Base-by-base conservation (phyloP, 805 yeast species). In the Teunomyces pallodes region DNA sequence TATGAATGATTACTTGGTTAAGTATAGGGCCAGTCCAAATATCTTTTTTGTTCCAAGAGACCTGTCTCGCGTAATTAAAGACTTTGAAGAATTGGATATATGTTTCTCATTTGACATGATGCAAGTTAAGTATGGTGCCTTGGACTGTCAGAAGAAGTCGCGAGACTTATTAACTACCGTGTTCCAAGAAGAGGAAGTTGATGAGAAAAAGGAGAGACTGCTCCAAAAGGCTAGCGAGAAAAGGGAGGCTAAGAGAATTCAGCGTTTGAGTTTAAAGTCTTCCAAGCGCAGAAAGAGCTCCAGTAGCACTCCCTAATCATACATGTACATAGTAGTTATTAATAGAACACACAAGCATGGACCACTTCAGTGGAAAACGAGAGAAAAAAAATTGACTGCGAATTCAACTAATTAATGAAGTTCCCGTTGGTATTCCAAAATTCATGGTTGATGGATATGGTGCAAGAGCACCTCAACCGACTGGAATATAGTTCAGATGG, bases 91-190 rank as follows among this genome's bases (percentile, higher is more conserved):
- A n/a, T 44, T 72, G 47, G 64, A 69, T 14, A 61, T 71, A 10
- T 64, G 74, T 41, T 72, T 65, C 54, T 77, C 76, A 1, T 70
- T 64, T 50, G 78, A 74, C 54, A 54, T 63, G 49, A 69, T 72
- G 70, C 65, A 59, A 30, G 55, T 71, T 5, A 54, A 67, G 26
- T 60, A 61, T 50, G 57, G 58, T 10, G 54, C 61, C 29, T 46
- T 71, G 13, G 59, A 52, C n/a, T 54, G 57, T 36, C 74, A 68
- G 47, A 63, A 56, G 49, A 44, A 47, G 9, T 49, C 55, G n/a
- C 58, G 58, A 29, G 60, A 57, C 7, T 52, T 61, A 1, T 59
- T 73, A 43, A 59, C 60, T 20, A 55, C 58, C 20, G 53, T 69
- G 4, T 62, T 66, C 36, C 58, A 56, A 13, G 56, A 53, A 5